Base-by-base conservation (phyloP, 1,284 basidiomycete species). In the Moesziomyces antarcticus region DNA sequence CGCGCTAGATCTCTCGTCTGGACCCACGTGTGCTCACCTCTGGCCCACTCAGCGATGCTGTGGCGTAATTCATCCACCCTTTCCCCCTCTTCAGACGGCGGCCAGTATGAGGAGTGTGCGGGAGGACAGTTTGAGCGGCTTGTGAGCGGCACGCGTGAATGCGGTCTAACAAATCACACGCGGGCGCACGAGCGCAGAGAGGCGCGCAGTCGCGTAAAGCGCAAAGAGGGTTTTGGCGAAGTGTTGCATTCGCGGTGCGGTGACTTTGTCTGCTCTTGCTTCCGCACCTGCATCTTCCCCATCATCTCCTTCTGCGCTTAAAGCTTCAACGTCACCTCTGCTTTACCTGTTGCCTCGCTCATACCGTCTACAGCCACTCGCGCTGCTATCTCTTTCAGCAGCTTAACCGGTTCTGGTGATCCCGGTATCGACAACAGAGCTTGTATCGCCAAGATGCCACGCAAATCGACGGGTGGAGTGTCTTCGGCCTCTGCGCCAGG, bases 401-500 rank as follows among this genome's bases (percentile, higher is more conserved):
- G 14, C 14, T 6, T 5, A 4, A 40, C 14, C 16, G 7, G 3
- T 16, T 18, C 18, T 18, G 37, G 37, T 18, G 14, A n/a, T 40
- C 37, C 14, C 37, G 37, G 6, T 13, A 1, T 4, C 30, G 11
- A 33, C 30, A 8, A 13, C 30, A 10, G 8, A 13, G 30, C 30
- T 33, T 33, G 3, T 13, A 1, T 33, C 30, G 30, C 30, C 24
- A 20, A 42, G 11, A 70, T 70, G 62, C 54, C 68, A 55, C 53
- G 68, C 16, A 71, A 71, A 41, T 71, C 68, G 20, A 56, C 43
- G 0, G 57, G 61, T 3, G 62, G 57, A n/a, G 50, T 27, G 0
- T 37, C 44, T 13, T 27, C 46, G 2, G 37, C 48, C 4, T 64
- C 67, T 9, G 33, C 51, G 8, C 53, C 67, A 1, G 5, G 27